Conservation (phyloP, 495 filamentous ascomycete species). For the Trichocladium uniseriatum region DNA sequence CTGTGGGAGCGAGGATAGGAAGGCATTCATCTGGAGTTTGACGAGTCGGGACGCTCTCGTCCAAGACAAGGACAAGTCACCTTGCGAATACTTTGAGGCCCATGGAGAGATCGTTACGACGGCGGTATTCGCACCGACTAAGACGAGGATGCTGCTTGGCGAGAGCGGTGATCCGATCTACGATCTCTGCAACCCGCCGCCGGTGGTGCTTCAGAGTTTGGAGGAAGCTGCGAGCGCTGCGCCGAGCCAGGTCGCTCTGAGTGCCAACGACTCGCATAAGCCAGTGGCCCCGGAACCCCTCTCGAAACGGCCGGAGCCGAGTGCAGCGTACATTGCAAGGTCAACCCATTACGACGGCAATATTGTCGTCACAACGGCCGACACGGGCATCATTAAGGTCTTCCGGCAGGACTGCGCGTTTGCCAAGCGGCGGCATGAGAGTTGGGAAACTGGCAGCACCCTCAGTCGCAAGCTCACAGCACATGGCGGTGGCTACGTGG, state of each 20-base stretch:
- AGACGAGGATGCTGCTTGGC: slow-evolving; percentile 66
- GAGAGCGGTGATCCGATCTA: slow-evolving; percentile 85
- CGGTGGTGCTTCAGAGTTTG: slow-evolving; percentile 71
- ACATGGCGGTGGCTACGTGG: slow-evolving; percentile 30
- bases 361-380: slow-evolving; percentile 88
- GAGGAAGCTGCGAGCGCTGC: slow-evolving; percentile 45
- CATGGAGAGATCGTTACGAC: slow-evolving; percentile 82
- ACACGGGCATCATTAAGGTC: slow-evolving; percentile 79
- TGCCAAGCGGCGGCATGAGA: slow-evolving; percentile 47
- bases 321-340: slow-evolving; percentile 58
- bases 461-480: slow-evolving; percentile 62
- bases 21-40: slow-evolving; percentile 81
- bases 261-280: slow-evolving; percentile 24
- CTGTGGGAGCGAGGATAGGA: slow-evolving; percentile 86
- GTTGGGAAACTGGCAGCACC: slow-evolving; percentile 61
- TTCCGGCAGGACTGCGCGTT: slow-evolving; percentile 89
- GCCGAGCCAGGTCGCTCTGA: slow-evolving; percentile 20
- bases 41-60: slow-evolving; percentile 42
- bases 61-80: slow-evolving; percentile 66
- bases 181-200: slow-evolving; percentile 92
- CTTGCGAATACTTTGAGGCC: slow-evolving; percentile 81
- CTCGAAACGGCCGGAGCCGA: slow-evolving; percentile 39
- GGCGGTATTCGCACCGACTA: slow-evolving; percentile 72
- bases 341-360: slow-evolving; percentile 73
- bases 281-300: slow-evolving; percentile 12